Conservation (phyloP, 805 yeast genomes). For the Yarrowia deformans region DNA sequence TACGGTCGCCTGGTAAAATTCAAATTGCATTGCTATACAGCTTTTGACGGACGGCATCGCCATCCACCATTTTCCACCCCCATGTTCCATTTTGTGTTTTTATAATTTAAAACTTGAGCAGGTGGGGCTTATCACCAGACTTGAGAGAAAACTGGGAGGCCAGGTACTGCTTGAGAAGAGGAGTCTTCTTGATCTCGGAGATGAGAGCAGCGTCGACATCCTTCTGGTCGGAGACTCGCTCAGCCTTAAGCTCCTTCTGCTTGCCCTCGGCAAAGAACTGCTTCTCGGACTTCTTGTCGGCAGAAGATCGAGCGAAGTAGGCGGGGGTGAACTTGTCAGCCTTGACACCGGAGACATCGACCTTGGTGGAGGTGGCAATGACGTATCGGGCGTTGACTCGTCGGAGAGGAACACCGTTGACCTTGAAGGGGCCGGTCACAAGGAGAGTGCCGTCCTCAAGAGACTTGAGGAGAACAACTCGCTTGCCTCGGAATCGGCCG, state of each 20-base stretch:
- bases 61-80: constrained; percentile 36
- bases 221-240: constrained; percentile 97
- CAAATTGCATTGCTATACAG: constrained; percentile 38
- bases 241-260: constrained; percentile 88
- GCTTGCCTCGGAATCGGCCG: constrained; percentile 99
- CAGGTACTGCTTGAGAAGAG: constrained; percentile 95
- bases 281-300: constrained; percentile 83
- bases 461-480: constrained; percentile 96
- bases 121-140: constrained; percentile 98
- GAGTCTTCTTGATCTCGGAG: constrained; percentile 95
- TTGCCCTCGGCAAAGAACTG: constrained; percentile 85
- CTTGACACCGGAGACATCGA: constrained; percentile 78
- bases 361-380: constrained; percentile 96
- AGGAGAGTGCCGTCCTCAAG: constrained; percentile 97
- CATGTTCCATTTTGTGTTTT: constrained; percentile 38
- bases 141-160: constrained; percentile 94
- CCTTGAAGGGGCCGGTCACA: constrained; percentile 99
- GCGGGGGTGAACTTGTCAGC: constrained; percentile 90
- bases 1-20: not conserved
- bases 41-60: constrained; percentile 9
- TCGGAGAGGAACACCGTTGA: constrained; percentile 99
- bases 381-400: constrained; percentile 99
- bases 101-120: constrained; percentile 84
- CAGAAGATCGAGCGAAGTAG: constrained; percentile 96
- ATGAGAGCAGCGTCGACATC: constrained; percentile 89